These are phyloP conservation scores for Aurantiochytrium sp. DNA, from an alignment of 108 stramenopile genomes.

Conservation along the genomic window DNA sequence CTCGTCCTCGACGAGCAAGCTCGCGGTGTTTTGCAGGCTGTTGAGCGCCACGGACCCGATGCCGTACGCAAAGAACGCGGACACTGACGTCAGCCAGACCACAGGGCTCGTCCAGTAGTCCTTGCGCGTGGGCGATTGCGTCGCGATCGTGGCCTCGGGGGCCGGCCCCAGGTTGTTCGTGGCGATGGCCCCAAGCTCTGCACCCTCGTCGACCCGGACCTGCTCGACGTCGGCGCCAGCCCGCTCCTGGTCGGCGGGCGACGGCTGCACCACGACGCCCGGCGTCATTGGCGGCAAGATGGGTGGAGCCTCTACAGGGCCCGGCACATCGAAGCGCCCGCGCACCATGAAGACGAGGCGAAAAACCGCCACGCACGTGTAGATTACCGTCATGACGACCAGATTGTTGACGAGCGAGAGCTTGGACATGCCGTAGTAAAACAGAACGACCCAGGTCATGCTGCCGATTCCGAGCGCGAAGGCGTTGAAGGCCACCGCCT, in stretches of 20 bases:
- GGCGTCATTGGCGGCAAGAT: too few species aligned
- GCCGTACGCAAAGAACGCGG: not conserved
- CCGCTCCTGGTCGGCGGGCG: too few species aligned
- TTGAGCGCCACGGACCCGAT: not conserved
- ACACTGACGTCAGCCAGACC: not conserved
- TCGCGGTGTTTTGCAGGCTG: not conserved
- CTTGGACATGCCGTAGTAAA: not conserved
- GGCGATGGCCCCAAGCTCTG: too few species aligned
- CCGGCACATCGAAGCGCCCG: too few species aligned
- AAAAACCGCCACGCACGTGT: not conserved
- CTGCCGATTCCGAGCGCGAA: not conserved
- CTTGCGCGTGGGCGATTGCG: not conserved
- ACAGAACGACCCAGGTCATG: not conserved
- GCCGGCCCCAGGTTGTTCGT: too few species aligned
- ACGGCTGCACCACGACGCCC: too few species aligned
- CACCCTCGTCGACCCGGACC: too few species aligned
- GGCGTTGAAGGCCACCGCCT: not conserved
- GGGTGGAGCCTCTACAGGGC: too few species aligned
- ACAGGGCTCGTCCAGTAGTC: not conserved
- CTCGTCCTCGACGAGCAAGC: not conserved
- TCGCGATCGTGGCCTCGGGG: not conserved
- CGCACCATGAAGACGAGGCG: not conserved
- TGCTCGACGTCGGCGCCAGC: too few species aligned
- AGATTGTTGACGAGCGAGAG: not conserved
- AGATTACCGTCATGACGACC: not conserved